Evolutionary conservation across 306 rosid genomes (phyloP).

Genomic region (Glycine tomentella): DNA sequence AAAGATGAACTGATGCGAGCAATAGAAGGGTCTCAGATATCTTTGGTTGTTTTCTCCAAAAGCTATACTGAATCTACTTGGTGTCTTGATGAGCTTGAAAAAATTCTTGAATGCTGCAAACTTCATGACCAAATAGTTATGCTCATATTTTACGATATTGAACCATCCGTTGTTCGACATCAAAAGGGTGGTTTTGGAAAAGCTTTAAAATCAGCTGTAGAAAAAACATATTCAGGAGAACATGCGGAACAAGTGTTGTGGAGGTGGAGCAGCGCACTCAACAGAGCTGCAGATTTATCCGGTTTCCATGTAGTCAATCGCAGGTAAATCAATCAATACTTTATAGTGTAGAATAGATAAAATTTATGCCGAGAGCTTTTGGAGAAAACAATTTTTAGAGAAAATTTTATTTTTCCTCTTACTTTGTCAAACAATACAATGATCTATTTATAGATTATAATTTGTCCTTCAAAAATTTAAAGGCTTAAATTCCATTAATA

Average conservation of each 20-base stretch:
- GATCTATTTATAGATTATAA: too few species aligned
- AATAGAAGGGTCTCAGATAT: conserved; percentile 10
- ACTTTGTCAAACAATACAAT: too few species aligned
- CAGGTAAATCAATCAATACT: background rate
- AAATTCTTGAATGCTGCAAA: conserved; percentile 1
- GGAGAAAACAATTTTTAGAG: too few species aligned
- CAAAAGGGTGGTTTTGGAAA: background rate
- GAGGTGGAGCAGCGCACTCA: background rate
- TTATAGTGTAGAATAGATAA: too few species aligned
- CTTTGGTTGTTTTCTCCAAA: background rate
- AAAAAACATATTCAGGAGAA: too few species aligned
- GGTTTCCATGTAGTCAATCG: background rate
- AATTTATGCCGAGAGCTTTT: too few species aligned
- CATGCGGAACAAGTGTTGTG: too few species aligned
- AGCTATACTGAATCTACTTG: conserved; percentile 12
- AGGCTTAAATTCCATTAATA: too few species aligned
- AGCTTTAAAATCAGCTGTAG: background rate
- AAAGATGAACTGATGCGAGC: background rate
- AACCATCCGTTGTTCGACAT: background rate
- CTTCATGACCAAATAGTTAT: background rate
- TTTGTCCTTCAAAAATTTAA: too few species aligned
- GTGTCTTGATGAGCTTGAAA: conserved; percentile 36
- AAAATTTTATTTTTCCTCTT: too few species aligned
- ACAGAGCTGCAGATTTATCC: background rate
- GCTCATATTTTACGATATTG: background rate